Base-by-base conservation (phyloP, 2,329 filamentous ascomycete genomes). In the Cadophora sp. region DNA sequence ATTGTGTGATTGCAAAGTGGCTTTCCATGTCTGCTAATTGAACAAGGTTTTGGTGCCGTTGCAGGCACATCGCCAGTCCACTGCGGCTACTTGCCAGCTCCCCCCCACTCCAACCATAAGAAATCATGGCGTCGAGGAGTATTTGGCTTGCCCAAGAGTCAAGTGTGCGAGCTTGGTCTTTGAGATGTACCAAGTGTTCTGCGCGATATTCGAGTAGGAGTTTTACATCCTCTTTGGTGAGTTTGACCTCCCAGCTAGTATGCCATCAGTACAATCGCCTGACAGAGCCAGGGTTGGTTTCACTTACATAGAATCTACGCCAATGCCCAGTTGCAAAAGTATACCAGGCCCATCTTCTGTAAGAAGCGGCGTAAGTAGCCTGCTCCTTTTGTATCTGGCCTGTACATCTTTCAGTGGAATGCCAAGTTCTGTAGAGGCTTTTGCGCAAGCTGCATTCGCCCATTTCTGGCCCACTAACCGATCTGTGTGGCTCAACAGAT, bases 231-330 rank as follows among this genome's bases (percentile, higher is more conserved):
- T 27, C 56, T 66, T 66, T 19, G 24, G 26, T 51, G 27, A 65
- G 56, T 53, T 40, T 22, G 24, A 53, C 22, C 61, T 66, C 27
- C 56, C 43, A 66, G 43, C 64, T 66, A 53, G 56, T 53, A 66
- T 66, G 34, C 27, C 29, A 61, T 66, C 24, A 66, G 56, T 29
- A 61, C 29, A 51, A 29, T 65, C n/a, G n/a, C 59, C 22, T 61
- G 37, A 59, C 50, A 55, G n/a, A 53, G 22, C 48, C 37, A 11
- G 59, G 27, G 56, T 8, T 46, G 11, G 31, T 53, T 50, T 22
- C n/a, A 66, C 55, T 66, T 66, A 66, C 43, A 66, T 26, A 37
- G 43, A n/a, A 60, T 61, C 31, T 51, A 61, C 64, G 59, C 16
- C 22, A 51, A 22, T 24, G 26, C 22, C 37, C 50, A 65, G 48